These are phyloP conservation scores for Saxophila tyrrhenica DNA, from an alignment of 495 filamentous ascomycete species.

Conservation along the genomic window DNA sequence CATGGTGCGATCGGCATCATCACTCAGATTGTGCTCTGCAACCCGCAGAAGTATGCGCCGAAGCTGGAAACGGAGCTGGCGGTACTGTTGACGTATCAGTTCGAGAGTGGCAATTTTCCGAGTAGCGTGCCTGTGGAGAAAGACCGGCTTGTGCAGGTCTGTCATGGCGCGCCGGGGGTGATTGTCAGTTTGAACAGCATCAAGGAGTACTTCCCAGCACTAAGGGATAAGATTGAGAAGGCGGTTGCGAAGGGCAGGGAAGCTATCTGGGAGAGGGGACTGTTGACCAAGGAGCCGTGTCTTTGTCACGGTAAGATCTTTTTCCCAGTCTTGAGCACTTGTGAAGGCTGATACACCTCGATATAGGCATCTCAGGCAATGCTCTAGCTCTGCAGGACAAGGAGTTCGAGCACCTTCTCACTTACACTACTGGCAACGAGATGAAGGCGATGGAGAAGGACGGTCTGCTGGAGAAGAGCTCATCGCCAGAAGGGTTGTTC, in stretches of 20 bases:
- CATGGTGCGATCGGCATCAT: conserved; percentile 54
- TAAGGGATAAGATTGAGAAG: conserved; percentile 36
- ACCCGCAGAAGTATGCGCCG: conserved; percentile 26
- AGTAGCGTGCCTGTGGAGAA: conserved; percentile 32
- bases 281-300: conserved; percentile 51
- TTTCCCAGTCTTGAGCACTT: neutral
- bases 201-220: conserved; percentile 36
- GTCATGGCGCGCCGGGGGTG: conserved; percentile 56
- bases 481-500: conserved; percentile 32
- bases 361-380: conserved; percentile 44
- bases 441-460: conserved; percentile 38
- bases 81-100: conserved; percentile 37
- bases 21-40: conserved; percentile 48
- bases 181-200: conserved; percentile 41
- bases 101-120: conserved; percentile 34
- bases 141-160: conserved; percentile 50
- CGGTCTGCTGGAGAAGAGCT: conserved; percentile 32
- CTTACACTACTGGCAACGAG: conserved; percentile 38
- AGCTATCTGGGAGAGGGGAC: conserved; percentile 40
- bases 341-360: neutral
- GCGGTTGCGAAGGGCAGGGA: conserved; percentile 36
- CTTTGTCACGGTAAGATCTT: conserved; percentile 42
- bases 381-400: conserved; percentile 37
- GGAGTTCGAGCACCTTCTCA: conserved; percentile 42
- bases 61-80: conserved; percentile 36